phyloP scores from a whole-genome alignment of 2,329 filamentous ascomycete genomes.

The Nemania sp. region DNA sequence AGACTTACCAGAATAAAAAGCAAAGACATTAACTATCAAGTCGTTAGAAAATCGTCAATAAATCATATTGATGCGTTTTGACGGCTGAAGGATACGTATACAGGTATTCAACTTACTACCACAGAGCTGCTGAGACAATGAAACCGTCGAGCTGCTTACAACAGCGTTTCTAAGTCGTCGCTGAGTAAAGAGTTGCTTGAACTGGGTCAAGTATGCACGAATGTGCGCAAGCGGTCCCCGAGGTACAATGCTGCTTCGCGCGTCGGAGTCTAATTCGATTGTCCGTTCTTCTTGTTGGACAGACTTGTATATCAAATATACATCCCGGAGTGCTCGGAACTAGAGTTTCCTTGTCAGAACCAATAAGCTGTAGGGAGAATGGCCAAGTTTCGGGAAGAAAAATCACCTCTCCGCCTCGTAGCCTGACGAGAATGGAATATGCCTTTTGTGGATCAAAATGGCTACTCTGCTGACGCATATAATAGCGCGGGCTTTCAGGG shows the following conservation, averaged over 20 bases:
- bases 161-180: constrained; percentile 9
- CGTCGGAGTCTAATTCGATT: too few relatives aligned
- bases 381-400: too few relatives aligned
- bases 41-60: neutral
- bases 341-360: too few relatives aligned
- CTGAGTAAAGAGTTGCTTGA: constrained; percentile 32
- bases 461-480: constrained; percentile 43
- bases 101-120: constrained; percentile 12
- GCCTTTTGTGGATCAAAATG: constrained; percentile 42
- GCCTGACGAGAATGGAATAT: constrained; percentile 39
- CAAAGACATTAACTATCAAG: constrained; percentile 5
- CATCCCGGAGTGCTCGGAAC: too few relatives aligned
- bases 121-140: constrained; percentile 8
- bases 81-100: too few relatives aligned
- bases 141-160: constrained; percentile 4
- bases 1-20: constrained; percentile 11
- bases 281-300: too few relatives aligned
- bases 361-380: too few relatives aligned
- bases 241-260: too few relatives aligned
- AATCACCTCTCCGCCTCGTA: constrained; percentile 44
- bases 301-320: too few relatives aligned
- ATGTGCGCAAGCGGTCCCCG: constrained; percentile 24
- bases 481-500: constrained; percentile 46
- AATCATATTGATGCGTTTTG: neutral
- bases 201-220: constrained; percentile 26